A percentile compares a stretch with the other conserved stretches of the same genome.
These are phyloP conservation scores for Teunomyces funiuensis DNA, from an alignment of 805 yeast genomes.

Conservation along the genomic window DNA sequence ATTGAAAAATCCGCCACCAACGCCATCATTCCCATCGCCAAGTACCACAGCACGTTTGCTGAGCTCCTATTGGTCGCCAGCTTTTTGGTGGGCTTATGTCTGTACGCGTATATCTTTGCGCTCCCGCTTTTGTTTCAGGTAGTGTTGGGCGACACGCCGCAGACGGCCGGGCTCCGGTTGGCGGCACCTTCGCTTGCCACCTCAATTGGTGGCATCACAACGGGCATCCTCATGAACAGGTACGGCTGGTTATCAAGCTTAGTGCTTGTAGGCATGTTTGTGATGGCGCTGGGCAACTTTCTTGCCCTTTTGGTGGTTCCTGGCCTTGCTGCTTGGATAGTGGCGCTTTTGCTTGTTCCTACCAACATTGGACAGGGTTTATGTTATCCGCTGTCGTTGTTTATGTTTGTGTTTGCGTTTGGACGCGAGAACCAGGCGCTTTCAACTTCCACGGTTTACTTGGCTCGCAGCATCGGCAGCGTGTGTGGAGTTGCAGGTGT, in stretches of 20 bases:
- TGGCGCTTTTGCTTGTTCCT: slow-evolving; percentile 27
- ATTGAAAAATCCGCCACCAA: slow-evolving; percentile 24
- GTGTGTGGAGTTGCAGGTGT: slow-evolving; percentile 38
- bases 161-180: slow-evolving; percentile 24
- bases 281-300: slow-evolving; percentile 37
- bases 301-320: slow-evolving; percentile 18
- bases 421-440: slow-evolving; percentile 34
- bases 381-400: slow-evolving; percentile 36
- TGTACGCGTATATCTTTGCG: slow-evolving; percentile 41
- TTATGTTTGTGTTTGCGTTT: slow-evolving; percentile 35
- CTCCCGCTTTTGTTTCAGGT: slow-evolving; percentile 44
- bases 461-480: slow-evolving; percentile 40
- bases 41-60: slow-evolving; percentile 22
- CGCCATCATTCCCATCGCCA: slow-evolving; percentile 34
- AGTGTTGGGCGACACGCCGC: slow-evolving; percentile 34
- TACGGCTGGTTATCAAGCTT: slow-evolving; percentile 22
- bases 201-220: slow-evolving; percentile 42
- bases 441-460: slow-evolving; percentile 38
- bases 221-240: slow-evolving; percentile 39
- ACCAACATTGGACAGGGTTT: slow-evolving; percentile 41
- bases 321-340: slow-evolving; percentile 22
- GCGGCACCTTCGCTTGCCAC: slow-evolving; percentile 42
- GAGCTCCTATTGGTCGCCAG: slow-evolving; percentile 27
- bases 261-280: slow-evolving; percentile 29
- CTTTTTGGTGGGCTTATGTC: slow-evolving; percentile 37